phyloP scores from a whole-genome alignment of 1,284 basidiomycete species.

The Ceratobasidium sp. region DNA sequence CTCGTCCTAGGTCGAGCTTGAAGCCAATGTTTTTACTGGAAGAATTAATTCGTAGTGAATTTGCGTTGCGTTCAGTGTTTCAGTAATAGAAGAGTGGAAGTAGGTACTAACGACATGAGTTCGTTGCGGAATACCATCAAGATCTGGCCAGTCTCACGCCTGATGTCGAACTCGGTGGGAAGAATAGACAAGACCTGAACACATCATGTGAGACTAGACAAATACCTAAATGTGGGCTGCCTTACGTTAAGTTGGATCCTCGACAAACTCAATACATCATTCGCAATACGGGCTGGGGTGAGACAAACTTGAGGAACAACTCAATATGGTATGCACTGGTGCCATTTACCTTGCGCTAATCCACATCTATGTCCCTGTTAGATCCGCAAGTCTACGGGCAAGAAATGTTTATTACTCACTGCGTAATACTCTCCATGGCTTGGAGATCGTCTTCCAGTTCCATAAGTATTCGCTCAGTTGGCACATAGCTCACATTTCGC shows the following conservation, averaged over 20 bases:
- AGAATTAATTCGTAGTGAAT: background rate
- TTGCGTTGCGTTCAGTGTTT: background rate
- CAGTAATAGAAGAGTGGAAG: background rate
- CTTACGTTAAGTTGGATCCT: slow-evolving; percentile 57
- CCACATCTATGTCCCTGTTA: slow-evolving; percentile 19
- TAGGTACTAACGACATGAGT: slow-evolving; percentile 55
- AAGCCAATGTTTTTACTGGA: slow-evolving; percentile 53
- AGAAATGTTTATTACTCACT: background rate
- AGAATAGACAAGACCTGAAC: slow-evolving; percentile 43
- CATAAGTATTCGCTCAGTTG: slow-evolving; percentile 52
- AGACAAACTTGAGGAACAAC: slow-evolving; percentile 50
- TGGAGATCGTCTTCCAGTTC: slow-evolving; percentile 60
- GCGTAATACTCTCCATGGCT: slow-evolving; percentile 43
- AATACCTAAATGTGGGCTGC: background rate
- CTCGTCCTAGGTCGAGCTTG: slow-evolving; percentile 50
- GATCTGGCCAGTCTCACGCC: slow-evolving; percentile 36
- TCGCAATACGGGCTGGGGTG: slow-evolving; percentile 60
- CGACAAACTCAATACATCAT: slow-evolving; percentile 61
- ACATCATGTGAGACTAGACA: background rate
- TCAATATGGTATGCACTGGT: background rate
- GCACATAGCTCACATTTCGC: slow-evolving; percentile 26
- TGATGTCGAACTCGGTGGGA: slow-evolving; percentile 44
- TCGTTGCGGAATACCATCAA: slow-evolving; percentile 58
- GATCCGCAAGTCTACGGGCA: background rate
- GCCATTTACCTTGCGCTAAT: slow-evolving; percentile 34